phyloP scores from a whole-genome alignment of 2,329 filamentous ascomycete genomes.

The Hypoxylon sp. region DNA sequence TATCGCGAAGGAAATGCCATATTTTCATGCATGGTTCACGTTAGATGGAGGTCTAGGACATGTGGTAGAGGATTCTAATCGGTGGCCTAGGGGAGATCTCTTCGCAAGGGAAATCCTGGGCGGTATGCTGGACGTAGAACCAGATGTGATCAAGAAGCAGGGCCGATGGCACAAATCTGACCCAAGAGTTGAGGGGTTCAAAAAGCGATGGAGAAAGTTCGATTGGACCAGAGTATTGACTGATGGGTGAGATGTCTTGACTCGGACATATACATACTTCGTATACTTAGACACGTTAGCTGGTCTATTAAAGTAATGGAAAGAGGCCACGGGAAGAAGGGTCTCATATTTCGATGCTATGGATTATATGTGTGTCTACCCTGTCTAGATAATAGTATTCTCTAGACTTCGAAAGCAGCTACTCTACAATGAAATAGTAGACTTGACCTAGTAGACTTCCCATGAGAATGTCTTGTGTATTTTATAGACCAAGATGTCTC shows the following conservation, averaged over 20 bases:
- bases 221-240: constrained; percentile 81
- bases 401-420: too few species aligned
- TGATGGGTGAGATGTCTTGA: constrained; percentile 52
- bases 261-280: constrained; percentile 2
- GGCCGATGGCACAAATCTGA: constrained; percentile 84
- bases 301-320: not conserved
- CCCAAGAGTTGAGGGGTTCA: constrained; percentile 81
- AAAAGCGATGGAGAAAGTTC: constrained; percentile 90
- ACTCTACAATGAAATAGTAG: too few species aligned
- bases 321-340: not conserved
- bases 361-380: not conserved
- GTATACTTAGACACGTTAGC: constrained; percentile 4
- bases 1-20: constrained; percentile 95
- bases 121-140: constrained; percentile 88
- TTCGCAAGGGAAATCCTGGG: constrained; percentile 94
- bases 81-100: constrained; percentile 91
- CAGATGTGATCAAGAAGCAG: constrained; percentile 89
- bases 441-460: not conserved
- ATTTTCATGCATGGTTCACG: constrained; percentile 97
- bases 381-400: not conserved
- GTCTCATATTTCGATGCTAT: not conserved
- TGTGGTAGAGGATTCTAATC: constrained; percentile 85
- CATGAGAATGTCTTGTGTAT: not conserved
- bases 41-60: constrained; percentile 94
- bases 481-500: not conserved